Base-by-base conservation (phyloP, 345 rosid species). In the Theobroma cacao region DNA sequence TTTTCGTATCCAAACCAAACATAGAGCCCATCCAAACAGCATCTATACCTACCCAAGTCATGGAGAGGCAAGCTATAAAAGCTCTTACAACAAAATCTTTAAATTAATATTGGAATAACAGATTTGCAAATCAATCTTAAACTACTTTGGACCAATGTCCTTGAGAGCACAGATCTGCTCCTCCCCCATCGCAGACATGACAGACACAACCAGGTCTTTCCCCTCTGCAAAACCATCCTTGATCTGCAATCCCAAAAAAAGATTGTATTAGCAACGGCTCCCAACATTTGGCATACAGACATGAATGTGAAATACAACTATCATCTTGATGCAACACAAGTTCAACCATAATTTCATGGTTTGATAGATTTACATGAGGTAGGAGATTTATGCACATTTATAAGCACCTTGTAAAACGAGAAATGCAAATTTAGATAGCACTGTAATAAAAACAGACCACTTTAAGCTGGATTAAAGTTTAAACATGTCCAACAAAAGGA, bases 111-210 rank as follows among this genome's bases (percentile, higher is more conserved):
- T 2, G 43, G 33, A 56, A 48, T 15, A 9, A 66, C n/a, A 24
- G 15, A 7, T 1, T n/a, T 1, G 20, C 1, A 50, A 48, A 55
- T 60, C 70, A 81, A 22, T 66, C 78, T 59, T 18, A 59, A 59
- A 30, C 45, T 72, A 59, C 67, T 83, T 87, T 1, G 88, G 85
- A 30, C 90, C 90, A 81, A 87, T 85, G 75, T 87, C 90, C 83
- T 85, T 87, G 3, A 87, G 88, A 70, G 87, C 82, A 78, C 85
- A 83, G 50, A 87, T 85, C 84, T 85, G 90, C 79, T 87, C 90
- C 83, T 87, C 90, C 31, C 90, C 90, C 90, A 87, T 87, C 45
- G 90, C 77, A 59, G 85, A 81, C 90, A 87, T 87, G 56, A 87
- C 88, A 26, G 83, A 56, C 82, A 87, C 85, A 59, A 83, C 88